Percentiles rank a stretch among this genome's conserved stretches.
Evolutionary conservation across 805 yeast species (phyloP).

Genomic region (Wilhelminamyces savonicus): DNA sequence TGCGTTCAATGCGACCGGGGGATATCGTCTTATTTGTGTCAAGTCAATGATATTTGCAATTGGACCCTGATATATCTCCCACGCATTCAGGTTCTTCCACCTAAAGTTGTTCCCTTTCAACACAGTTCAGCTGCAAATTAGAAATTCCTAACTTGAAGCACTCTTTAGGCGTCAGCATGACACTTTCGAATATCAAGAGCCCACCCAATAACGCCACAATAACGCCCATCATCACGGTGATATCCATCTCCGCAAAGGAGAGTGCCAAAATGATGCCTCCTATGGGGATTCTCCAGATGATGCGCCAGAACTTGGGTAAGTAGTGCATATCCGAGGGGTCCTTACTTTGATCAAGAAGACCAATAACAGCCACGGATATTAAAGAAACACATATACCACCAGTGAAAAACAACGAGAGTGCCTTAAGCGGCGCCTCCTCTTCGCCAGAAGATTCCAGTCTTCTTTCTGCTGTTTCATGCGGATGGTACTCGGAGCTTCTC

Average conservation of each 20-base stretch:
- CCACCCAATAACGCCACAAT: constrained; percentile 27
- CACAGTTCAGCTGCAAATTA: too few species aligned
- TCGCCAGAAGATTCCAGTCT: constrained; percentile 9
- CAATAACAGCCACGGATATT: constrained; percentile 31
- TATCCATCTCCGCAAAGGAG: constrained; percentile 36
- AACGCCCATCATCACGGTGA: constrained; percentile 38
- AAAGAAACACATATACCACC: constrained; percentile 48
- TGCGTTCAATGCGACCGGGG: too few species aligned
- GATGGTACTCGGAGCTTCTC: constrained; percentile 1
- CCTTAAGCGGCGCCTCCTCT: constrained; percentile 28
- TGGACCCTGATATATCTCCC: too few species aligned
- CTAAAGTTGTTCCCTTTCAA: too few species aligned
- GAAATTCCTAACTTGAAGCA: too few species aligned
- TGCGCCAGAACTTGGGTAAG: constrained; percentile 30
- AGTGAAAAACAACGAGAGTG: constrained; percentile 43
- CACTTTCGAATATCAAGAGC: constrained; percentile 32
- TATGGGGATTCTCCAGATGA: constrained; percentile 35
- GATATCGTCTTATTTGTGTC: too few species aligned
- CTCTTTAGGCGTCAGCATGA: constrained; percentile 18
- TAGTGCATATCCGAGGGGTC: constrained; percentile 29
- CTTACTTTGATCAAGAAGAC: constrained; percentile 37
- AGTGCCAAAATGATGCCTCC: constrained; percentile 34
- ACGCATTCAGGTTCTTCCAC: too few species aligned
- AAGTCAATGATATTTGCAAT: too few species aligned
- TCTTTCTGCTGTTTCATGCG: constrained; percentile 4